phyloP scores from a whole-genome alignment of 2,329 filamentous ascomycete species.

The Sporothrix inflata region DNA sequence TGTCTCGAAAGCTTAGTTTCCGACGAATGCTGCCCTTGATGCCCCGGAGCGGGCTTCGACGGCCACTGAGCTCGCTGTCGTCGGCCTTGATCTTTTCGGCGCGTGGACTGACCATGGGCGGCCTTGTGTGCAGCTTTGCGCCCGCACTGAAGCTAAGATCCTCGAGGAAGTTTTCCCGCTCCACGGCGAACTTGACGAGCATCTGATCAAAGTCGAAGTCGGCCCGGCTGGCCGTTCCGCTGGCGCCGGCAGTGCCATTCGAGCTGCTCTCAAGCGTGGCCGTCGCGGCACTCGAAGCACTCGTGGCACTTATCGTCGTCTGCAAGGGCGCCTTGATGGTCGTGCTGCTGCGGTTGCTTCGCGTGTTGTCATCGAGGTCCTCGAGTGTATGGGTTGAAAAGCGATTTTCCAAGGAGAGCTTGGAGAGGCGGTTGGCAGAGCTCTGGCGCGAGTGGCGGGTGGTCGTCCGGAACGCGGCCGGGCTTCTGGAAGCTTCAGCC shows the following conservation, averaged over 20 bases:
- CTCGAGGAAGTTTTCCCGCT: constrained; percentile 89
- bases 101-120: constrained; percentile 75
- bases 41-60: constrained; percentile 59
- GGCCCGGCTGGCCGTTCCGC: constrained; percentile 41
- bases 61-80: constrained; percentile 58
- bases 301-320: background rate
- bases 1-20: constrained; percentile 89
- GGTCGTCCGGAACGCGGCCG: constrained; percentile 35
- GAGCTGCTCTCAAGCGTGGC: background rate
- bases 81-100: constrained; percentile 81
- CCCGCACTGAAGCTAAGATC: constrained; percentile 89
- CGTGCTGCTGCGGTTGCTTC: constrained; percentile 67
- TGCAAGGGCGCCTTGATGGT: constrained; percentile 54
- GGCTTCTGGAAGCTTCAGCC: constrained; percentile 40
- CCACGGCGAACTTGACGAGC: constrained; percentile 90
- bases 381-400: constrained; percentile 59
- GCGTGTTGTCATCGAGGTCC: constrained; percentile 60
- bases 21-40: constrained; percentile 85
- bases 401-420: constrained; percentile 50
- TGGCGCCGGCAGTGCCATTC: constrained; percentile 38
- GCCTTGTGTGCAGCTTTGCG: constrained; percentile 70
- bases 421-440: constrained; percentile 62
- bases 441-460: constrained; percentile 65
- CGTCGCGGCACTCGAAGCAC: background rate
- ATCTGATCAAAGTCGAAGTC: constrained; percentile 95